A percentile compares a stretch with the other conserved stretches of the same genome.
Conservation (phyloP, 1,284 basidiomycete genomes). For the Violaceomyces palustris region DNA sequence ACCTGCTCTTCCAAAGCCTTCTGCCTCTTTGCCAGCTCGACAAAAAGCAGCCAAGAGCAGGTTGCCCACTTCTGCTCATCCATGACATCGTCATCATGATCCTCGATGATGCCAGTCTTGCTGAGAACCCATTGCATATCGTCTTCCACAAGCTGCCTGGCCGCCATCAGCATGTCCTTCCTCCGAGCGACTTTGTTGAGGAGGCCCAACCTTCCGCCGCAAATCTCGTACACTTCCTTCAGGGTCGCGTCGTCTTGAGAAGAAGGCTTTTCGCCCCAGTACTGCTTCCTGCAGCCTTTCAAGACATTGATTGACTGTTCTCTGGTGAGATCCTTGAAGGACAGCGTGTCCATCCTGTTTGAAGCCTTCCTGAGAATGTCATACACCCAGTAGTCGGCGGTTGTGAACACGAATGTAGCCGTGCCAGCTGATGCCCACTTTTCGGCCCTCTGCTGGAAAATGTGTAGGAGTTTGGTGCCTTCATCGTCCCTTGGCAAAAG, state of each 20-base stretch:
- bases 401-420: conserved; percentile 41
- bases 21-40: conserved; percentile 37
- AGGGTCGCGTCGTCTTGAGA: conserved; percentile 20
- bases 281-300: conserved; percentile 34
- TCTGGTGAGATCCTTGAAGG: conserved; percentile 38
- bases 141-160: conserved; percentile 41
- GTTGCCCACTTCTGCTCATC: conserved; percentile 50
- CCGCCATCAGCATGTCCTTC: conserved; percentile 34
- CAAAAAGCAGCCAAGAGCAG: conserved; percentile 46
- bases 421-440: conserved; percentile 44
- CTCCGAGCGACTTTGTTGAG: conserved; percentile 41
- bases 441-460: conserved; percentile 48
- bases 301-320: conserved; percentile 39
- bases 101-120: conserved; percentile 49
- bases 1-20: conserved; percentile 33
- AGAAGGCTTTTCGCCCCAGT: conserved; percentile 35
- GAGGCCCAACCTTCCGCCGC: conserved; percentile 37
- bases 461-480: conserved; percentile 34
- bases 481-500: conserved; percentile 42
- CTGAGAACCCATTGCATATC: conserved; percentile 46
- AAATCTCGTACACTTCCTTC: conserved; percentile 43
- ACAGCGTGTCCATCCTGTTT: conserved; percentile 47
- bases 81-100: conserved; percentile 49
- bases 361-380: conserved; percentile 39
- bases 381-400: conserved; percentile 45